Percentiles rank a stretch among this genome's conserved stretches.
phyloP scores from a whole-genome alignment of 2,329 filamentous ascomycete species.

The Podosphaera leucotricha region DNA sequence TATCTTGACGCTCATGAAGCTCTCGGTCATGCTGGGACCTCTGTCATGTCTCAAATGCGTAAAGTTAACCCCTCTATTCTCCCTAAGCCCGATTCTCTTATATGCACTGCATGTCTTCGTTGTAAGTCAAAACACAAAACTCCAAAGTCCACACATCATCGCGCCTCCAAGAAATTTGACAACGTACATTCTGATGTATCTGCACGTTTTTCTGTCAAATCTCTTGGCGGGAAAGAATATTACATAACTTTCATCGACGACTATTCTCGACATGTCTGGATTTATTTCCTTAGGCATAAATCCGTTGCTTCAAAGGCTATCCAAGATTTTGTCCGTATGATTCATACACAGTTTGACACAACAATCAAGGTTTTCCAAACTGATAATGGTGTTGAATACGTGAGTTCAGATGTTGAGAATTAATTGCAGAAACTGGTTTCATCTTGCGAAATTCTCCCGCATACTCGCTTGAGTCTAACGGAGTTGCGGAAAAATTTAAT shows the following conservation, averaged over 20 bases:
- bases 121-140: not conserved
- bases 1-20: slow-evolving; percentile 1
- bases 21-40: slow-evolving; percentile 1
- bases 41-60: not conserved
- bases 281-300: not conserved
- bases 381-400: not conserved
- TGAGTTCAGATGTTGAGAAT: slow-evolving; percentile 1
- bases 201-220: not conserved
- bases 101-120: not conserved
- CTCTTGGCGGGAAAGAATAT: not conserved
- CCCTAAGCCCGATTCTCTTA: not conserved
- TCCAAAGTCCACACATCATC: slow-evolving; percentile 1
- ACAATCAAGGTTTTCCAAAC: not conserved
- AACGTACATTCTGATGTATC: not conserved
- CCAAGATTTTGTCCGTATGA: not conserved
- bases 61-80: not conserved
- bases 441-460: not conserved
- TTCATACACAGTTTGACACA: not conserved
- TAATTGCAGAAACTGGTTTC: not conserved
- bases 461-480: not conserved
- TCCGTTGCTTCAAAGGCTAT: not conserved
- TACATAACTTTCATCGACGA: not conserved
- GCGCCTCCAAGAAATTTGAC: slow-evolving; percentile 1
- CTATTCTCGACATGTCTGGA: not conserved
- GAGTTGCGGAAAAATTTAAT: not conserved